Evolutionary conservation across 768 basidiomycete genomes (phyloP), one percentile per base, ranked within the genome.

Genomic region (Naganishia friedmannii): DNA sequence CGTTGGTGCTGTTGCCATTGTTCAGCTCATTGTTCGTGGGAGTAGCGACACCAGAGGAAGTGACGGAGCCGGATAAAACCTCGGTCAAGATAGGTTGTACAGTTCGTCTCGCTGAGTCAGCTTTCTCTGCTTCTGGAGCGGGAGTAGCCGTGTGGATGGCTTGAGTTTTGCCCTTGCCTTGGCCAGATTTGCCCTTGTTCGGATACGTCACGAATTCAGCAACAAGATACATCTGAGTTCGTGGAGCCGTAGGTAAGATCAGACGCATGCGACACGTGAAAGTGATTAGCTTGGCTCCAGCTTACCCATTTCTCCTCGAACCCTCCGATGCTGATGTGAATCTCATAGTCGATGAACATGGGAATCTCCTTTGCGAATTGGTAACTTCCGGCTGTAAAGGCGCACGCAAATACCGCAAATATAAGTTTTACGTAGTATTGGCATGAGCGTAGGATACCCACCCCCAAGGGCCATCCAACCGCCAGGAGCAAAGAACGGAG

Each of bases 221-320:
- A 23, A 79, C 74, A 63, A 78, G 58, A 73, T 80, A 81, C 31
- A 80, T 65, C 80, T 79, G 23, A 8, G 15, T 31, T 31, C 3
- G 7, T 13, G 2, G 15, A 15, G 12, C 29, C 19, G 54, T 8
- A 34, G 29, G 12, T 4, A 31, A 29, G 21, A 2, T 17, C 21
- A 55, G 32, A 15, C 54, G 19, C 21, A 29, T 28, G 13, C 1
- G 26, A 26, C 13, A 54, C 19, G 8, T 3, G n/a, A 12, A 2
- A 17, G n/a, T n/a, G n/a, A n/a, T n/a, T 42, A 2, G 2, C 42
- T 8, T 34, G 53, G 42, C 13, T 7, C 3, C 29, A 17, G 65
- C 73, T 66, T 53, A 75, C 65, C 81, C 81, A 82, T 65, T 82
- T 82, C 51, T 79, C 78, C 13, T 78, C 81, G 74, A 76, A 82